Percentiles rank a stretch among this genome's conserved stretches.
Evolutionary conservation across 768 basidiomycete genomes (phyloP).

Genomic region (Pholiota conissans): DNA sequence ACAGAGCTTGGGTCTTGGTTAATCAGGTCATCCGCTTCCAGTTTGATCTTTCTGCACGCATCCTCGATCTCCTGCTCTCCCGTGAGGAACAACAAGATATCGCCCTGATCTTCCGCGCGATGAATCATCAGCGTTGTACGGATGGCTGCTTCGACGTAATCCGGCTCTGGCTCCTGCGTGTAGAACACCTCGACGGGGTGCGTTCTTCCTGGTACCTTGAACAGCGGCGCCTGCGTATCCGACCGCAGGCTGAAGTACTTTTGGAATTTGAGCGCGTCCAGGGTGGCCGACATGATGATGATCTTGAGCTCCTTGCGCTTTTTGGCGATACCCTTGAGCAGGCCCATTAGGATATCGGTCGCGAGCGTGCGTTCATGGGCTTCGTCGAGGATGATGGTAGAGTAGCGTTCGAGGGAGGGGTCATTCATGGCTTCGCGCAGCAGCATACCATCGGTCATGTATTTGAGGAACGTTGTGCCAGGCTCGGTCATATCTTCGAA

Average conservation of each 20-base stretch:
- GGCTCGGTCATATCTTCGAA: slow-evolving; percentile 96
- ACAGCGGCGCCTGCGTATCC: slow-evolving; percentile 63
- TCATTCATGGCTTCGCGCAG: slow-evolving; percentile 99
- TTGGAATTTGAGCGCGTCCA: slow-evolving; percentile 96
- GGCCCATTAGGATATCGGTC: slow-evolving; percentile 98
- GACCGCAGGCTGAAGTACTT: slow-evolving; percentile 76
- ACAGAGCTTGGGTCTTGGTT: slow-evolving; percentile 72
- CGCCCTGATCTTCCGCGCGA: slow-evolving; percentile 90
- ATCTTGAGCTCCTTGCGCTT: slow-evolving; percentile 89
- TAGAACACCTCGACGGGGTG: slow-evolving; percentile 97
- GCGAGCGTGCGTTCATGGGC: slow-evolving; percentile 98
- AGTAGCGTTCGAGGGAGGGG: slow-evolving; percentile 83
- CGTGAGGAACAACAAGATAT: slow-evolving; percentile 92
- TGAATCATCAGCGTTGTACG: slow-evolving; percentile 97
- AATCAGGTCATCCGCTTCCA: slow-evolving; percentile 83
- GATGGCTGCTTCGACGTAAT: slow-evolving; percentile 97
- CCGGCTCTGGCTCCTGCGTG: slow-evolving; percentile 88
- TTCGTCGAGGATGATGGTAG: slow-evolving; percentile 98
- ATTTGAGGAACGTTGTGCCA: slow-evolving; percentile 93
- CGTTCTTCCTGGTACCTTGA: slow-evolving; percentile 90
- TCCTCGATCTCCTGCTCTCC: slow-evolving; percentile 99
- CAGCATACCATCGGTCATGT: slow-evolving; percentile 99
- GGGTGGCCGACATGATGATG: slow-evolving; percentile 97
- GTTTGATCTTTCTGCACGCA: slow-evolving; percentile 88
- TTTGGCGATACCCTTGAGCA: slow-evolving; percentile 83